phyloP scores from a whole-genome alignment of 768 basidiomycete genomes.

The Leccinum olivaceopallidum region DNA sequence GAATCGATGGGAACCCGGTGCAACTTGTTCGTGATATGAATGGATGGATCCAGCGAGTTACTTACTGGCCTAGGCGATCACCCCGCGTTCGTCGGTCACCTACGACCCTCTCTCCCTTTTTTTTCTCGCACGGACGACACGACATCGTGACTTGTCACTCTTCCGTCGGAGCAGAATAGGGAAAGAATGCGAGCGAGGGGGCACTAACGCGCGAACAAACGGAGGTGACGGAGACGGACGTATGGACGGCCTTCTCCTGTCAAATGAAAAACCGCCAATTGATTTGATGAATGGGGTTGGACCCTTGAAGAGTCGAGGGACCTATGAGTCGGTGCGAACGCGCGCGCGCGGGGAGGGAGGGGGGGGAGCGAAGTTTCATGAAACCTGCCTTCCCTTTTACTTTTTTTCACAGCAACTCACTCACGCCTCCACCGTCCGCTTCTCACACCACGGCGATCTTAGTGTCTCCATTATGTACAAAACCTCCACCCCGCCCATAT shows the following conservation, averaged over 20 bases:
- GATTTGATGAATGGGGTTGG: background rate
- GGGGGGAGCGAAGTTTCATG: constrained; percentile 7
- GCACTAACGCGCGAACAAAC: background rate
- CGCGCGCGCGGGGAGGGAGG: background rate
- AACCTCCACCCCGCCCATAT: background rate
- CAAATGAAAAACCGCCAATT: constrained; percentile 7
- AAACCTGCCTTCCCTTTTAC: background rate
- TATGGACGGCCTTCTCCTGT: constrained; percentile 13
- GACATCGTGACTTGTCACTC: background rate
- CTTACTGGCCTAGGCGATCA: background rate
- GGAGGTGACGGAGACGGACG: background rate
- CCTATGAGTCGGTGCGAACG: background rate
- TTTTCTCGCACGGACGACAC: background rate
- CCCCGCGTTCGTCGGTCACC: background rate
- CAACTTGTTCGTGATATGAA: background rate
- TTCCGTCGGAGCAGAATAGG: constrained; percentile 6
- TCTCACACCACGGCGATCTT: constrained; percentile 33
- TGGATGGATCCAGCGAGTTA: background rate
- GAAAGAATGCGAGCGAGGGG: constrained; percentile 8
- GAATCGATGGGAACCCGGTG: background rate
- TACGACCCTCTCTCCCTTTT: background rate
- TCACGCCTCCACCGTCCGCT: constrained; percentile 12
- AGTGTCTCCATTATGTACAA: constrained; percentile 15
- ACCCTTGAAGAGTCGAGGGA: background rate
- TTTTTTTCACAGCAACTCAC: constrained; percentile 1